Evolutionary conservation across 192 early-diverging fungal genomes (phyloP), one percentile per base, ranked within the genome.

Genomic region (Pilobolus umbonatus): DNA sequence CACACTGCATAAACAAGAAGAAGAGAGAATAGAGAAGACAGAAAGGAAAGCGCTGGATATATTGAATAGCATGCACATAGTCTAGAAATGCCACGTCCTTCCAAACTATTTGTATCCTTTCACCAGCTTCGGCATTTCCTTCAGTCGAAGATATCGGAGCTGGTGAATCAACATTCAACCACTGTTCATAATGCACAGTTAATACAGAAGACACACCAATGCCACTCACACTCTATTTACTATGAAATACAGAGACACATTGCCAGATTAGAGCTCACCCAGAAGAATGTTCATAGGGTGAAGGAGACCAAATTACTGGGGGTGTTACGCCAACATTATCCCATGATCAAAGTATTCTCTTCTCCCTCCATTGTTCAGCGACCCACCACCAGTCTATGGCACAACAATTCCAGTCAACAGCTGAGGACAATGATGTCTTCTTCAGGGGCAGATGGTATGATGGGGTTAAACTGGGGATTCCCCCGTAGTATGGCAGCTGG

Each of bases 41-140:
- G n/a, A n/a, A n/a, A n/a, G 4, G 39, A 42, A 42, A 42, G 12
- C 12, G 19, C 39, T 17, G 26, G 9, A 29, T n/a, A 3, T 19
- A 55, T 5, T 0, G 5, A 11, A 25, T 46, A 25, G 46, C 5
- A 48, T 48, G 46, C n/a, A n/a, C n/a, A n/a, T 35, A 54, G 30
- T 31, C 22, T 17, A 34, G 35, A 21, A 34, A 58, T 65, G 48
- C 22, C 59, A 45, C 22, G 64, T 26, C 64, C 64, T 31, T 47
- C 55, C 22, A 65, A 65, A 46, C 17, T 65, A 40, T 65, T 65
- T 52, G 48, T 40, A 36, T 44, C 52, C 15, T 50, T 65, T 43
- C 64, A 65, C 28, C 64, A 65, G 46, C 56, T 65, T 19, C 55
- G 64, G 43, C 56, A 57, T 17, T 65, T 49, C 47, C 28, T 65